These are phyloP conservation scores for Graphiopsis chlorocephala DNA, from an alignment of 2,329 filamentous ascomycete genomes.

Conservation along the genomic window DNA sequence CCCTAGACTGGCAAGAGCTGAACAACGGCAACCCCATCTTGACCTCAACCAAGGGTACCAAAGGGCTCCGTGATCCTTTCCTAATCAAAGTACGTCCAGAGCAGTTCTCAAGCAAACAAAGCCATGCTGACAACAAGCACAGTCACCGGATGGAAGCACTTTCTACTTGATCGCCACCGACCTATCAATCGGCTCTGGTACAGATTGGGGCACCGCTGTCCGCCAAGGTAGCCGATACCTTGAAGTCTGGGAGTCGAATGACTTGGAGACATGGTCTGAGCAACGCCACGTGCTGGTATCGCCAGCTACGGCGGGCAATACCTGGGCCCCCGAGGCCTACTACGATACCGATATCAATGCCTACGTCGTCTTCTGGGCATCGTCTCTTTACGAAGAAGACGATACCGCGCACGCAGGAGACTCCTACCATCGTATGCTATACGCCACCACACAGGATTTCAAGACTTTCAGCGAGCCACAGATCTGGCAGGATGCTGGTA, in stretches of 20 bases:
- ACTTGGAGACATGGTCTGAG: conserved; percentile 51
- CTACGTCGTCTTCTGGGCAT: conserved; percentile 50
- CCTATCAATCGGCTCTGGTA: conserved; percentile 54
- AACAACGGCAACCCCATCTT: conserved; percentile 49
- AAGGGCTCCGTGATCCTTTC: conserved; percentile 53
- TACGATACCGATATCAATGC: conserved; percentile 45
- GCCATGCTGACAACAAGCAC: background rate
- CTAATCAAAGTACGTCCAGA: conserved; percentile 40
- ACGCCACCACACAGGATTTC: conserved; percentile 51
- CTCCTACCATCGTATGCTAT: conserved; percentile 55
- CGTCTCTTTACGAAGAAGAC: conserved; percentile 43
- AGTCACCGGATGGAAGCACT: conserved; percentile 48
- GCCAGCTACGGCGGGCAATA: conserved; percentile 51
- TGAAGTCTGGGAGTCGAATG: conserved; percentile 53
- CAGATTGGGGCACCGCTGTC: conserved; percentile 51
- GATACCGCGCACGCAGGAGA: conserved; percentile 43
- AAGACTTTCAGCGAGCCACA: conserved; percentile 48
- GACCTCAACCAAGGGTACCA: conserved; percentile 47
- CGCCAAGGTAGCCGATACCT: conserved; percentile 50
- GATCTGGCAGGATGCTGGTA: conserved; percentile 53
- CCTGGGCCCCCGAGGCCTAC: conserved; percentile 55
- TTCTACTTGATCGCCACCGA: conserved; percentile 55
- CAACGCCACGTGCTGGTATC: conserved; percentile 52
- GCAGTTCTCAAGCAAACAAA: background rate
- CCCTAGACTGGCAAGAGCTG: conserved; percentile 51